Conservation (phyloP, 805 yeast genomes). For the Zygosaccharomyces siamensis region DNA sequence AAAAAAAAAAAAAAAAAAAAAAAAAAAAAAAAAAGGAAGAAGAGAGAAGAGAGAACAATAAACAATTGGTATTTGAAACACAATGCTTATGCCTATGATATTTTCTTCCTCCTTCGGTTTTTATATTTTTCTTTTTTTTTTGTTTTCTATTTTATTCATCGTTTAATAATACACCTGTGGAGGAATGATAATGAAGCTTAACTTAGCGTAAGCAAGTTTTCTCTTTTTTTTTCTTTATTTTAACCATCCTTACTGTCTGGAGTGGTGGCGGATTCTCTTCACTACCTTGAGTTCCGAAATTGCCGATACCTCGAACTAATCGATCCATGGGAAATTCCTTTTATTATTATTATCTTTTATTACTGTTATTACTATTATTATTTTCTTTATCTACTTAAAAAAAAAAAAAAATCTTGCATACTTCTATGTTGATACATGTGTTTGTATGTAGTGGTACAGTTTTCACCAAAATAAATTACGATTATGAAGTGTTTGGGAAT, state of each 20-base stretch:
- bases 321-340: not conserved
- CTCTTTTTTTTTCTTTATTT: not conserved
- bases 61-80: not conserved
- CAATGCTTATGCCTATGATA: not conserved
- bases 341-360: not conserved
- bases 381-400: conserved; percentile 1
- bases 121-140: not conserved
- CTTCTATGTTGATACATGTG: not conserved
- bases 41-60: not conserved
- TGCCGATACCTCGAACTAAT: conserved; percentile 1
- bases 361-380: not conserved
- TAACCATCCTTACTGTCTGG: not conserved
- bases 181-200: not conserved
- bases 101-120: not conserved
- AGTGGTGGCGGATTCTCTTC: not conserved
- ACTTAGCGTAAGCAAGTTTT: not conserved
- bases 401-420: not conserved
- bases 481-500: not conserved
- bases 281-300: not conserved
- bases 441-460: conserved; percentile 3
- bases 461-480: not conserved
- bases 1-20: not conserved
- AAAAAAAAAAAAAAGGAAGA: not conserved
- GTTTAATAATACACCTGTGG: not conserved
- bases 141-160: too few relatives aligned